phyloP scores from a whole-genome alignment of 2,329 filamentous ascomycete species.

The Paradendryphiella salina region DNA sequence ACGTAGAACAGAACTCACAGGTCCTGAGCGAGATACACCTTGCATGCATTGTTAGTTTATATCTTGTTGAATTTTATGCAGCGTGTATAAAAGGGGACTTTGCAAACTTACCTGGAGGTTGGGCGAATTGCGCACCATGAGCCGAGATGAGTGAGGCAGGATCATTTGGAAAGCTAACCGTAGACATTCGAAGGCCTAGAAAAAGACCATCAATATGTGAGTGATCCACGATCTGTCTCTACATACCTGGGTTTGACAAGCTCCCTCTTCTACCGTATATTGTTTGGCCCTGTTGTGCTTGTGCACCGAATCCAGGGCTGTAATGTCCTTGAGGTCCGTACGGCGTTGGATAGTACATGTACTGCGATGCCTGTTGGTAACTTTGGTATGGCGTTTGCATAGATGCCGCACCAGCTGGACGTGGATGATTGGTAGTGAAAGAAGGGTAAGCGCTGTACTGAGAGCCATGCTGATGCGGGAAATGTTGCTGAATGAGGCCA shows the following conservation, averaged over 20 bases:
- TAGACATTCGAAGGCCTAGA: constrained; percentile 17
- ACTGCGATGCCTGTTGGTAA: constrained; percentile 39
- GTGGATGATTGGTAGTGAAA: constrained; percentile 33
- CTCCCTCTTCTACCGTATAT: constrained; percentile 40
- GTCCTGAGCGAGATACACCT: constrained; percentile 27
- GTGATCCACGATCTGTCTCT: constrained; percentile 28
- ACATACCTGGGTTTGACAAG: constrained; percentile 23
- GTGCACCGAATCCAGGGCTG: constrained; percentile 30
- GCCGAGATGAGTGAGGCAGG: constrained; percentile 19
- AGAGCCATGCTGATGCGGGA: constrained; percentile 28
- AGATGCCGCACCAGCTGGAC: constrained; percentile 24
- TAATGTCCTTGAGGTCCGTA: constrained; percentile 39
- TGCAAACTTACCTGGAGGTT: constrained; percentile 27
- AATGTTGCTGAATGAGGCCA: constrained; percentile 37
- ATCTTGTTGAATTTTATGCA: neutral
- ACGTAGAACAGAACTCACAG: constrained; percentile 52
- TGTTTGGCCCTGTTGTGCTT: constrained; percentile 28
- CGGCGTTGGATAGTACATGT: constrained; percentile 43
- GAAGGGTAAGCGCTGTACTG: constrained; percentile 31
- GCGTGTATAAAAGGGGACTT: neutral
- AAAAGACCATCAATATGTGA: constrained; percentile 28
- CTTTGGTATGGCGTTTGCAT: constrained; percentile 37
- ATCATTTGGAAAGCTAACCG: constrained; percentile 23
- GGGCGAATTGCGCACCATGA: constrained; percentile 20
- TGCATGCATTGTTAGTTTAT: constrained; percentile 11